These are phyloP conservation scores for Colletotrichum theobromicola DNA, from an alignment of 2,329 filamentous ascomycete species.

Conservation along the genomic window DNA sequence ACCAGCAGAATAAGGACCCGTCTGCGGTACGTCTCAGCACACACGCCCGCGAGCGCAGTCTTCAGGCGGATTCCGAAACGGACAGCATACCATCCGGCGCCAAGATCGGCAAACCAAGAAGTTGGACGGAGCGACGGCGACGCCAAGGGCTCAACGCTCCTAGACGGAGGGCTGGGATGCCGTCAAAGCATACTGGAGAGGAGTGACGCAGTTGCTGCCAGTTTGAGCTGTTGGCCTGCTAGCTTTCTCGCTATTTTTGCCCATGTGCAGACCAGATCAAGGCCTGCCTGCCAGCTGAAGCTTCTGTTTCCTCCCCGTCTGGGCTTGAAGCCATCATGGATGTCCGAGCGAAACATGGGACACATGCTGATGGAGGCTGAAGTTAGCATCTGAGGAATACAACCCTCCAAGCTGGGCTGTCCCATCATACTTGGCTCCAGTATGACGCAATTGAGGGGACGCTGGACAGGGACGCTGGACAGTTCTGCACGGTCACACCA, in stretches of 20 bases:
- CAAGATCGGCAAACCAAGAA: conserved; percentile 18
- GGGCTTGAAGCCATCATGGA: conserved; percentile 8
- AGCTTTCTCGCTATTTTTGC: background rate
- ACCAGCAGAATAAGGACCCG: background rate
- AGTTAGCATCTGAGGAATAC: background rate
- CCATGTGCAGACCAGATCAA: background rate
- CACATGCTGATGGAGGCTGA: conserved; percentile 16
- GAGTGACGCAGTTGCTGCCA: background rate
- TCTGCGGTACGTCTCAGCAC: background rate
- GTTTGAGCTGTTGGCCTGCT: background rate
- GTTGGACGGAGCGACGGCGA: conserved; percentile 11
- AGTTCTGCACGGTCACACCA: conserved; percentile 17
- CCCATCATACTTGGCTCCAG: background rate
- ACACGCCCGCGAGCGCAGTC: background rate
- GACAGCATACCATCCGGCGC: conserved; percentile 10
- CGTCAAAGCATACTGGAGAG: background rate
- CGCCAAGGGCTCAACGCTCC: conserved; percentile 8
- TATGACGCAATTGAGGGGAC: conserved; percentile 22
- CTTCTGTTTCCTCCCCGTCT: background rate
- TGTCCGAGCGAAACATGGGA: conserved; percentile 11
- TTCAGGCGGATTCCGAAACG: conserved; percentile 4
- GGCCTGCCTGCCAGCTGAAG: background rate
- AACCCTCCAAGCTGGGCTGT: background rate
- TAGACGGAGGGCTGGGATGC: background rate
- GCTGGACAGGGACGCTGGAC: conserved; percentile 12